A percentile compares a stretch with the other conserved stretches of the same genome.
Conservation (phyloP, 192 early-diverging fungal species). For the Umbelopsis ramanniana region DNA sequence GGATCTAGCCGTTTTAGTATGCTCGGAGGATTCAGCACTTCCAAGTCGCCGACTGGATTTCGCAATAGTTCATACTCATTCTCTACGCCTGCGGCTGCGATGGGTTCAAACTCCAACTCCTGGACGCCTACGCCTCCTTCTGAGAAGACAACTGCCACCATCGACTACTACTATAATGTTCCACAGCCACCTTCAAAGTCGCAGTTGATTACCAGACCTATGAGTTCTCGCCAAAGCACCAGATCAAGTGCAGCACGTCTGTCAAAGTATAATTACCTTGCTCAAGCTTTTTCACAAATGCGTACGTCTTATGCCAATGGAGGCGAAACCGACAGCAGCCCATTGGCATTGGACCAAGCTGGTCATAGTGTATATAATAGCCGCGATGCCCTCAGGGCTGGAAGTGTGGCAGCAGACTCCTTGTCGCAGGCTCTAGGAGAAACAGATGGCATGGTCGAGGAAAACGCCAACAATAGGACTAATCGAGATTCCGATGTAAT, state of each 20-base stretch:
- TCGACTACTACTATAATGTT: constrained; percentile 29
- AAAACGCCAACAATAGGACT: neutral
- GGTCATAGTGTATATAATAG: neutral
- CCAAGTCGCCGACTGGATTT: neutral
- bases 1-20: constrained; percentile 5
- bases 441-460: neutral
- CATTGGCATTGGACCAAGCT: neutral
- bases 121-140: constrained; percentile 21
- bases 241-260: constrained; percentile 35
- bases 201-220: neutral
- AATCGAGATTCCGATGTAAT: constrained; percentile 10
- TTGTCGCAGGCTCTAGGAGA: neutral
- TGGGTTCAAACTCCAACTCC: constrained; percentile 7
- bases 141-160: constrained; percentile 27
- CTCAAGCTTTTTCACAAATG: constrained; percentile 47
- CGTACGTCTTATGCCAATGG: constrained; percentile 25
- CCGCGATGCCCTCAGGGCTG: constrained; percentile 3
- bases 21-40: neutral
- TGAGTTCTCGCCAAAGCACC: constrained; percentile 1
- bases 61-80: constrained; percentile 26
- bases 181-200: neutral
- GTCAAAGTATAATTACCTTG: constrained; percentile 45
- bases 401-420: constrained; percentile 4
- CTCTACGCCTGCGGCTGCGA: constrained; percentile 14
- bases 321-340: neutral